Evolutionary conservation across 2,329 filamentous ascomycete species (phyloP), one percentile per base, ranked within the genome.

Genomic region (Helotiales sp.): DNA sequence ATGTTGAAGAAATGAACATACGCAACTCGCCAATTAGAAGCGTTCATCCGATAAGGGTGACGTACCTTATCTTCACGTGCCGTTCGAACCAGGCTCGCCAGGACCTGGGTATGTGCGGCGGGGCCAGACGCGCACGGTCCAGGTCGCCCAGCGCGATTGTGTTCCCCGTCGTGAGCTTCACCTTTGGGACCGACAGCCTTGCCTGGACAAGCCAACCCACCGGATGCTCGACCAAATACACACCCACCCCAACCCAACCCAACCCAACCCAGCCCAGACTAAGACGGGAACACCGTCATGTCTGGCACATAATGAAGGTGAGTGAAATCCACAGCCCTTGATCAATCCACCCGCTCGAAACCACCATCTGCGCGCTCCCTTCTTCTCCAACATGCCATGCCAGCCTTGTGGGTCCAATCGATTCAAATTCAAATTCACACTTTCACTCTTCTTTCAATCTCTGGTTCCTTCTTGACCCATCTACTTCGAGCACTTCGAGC

Each of bases 281-380:
- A 22, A 6, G n/a, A 52, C 13, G 13, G 17, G 30, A 17, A 24
- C 17, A 15, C 28, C 52, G 52, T 34, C 52, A 57, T 57, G 52
- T 32, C 30, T 37, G 30, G 52, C n/a, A 37, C 52, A 57, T 37
- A 57, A 57, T 37, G 52, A 57, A 57, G 52, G 52, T 37, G 20
- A 57, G 52, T 20, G 6, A 20, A 6, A 22, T n/a, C 8, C 20
- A 6, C 28, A 22, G 20, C 20, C n/a, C 28, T 24, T 37, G 10
- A 10, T 37, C 7, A 13, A 7, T 24, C 11, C 13, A 45, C 24
- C 22, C 15, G 4, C 30, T n/a, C 11, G 17, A 2, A 37, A 20
- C n/a, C 54, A 37, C 37, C 54, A 40, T 13, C 52, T 54, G 20
- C 32, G 24, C 11, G 10, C 5, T 22, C 30, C 54, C 54, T 57